Base-by-base conservation (phyloP, 2,329 filamentous ascomycete genomes). In the Sporothrix humicola region DNA sequence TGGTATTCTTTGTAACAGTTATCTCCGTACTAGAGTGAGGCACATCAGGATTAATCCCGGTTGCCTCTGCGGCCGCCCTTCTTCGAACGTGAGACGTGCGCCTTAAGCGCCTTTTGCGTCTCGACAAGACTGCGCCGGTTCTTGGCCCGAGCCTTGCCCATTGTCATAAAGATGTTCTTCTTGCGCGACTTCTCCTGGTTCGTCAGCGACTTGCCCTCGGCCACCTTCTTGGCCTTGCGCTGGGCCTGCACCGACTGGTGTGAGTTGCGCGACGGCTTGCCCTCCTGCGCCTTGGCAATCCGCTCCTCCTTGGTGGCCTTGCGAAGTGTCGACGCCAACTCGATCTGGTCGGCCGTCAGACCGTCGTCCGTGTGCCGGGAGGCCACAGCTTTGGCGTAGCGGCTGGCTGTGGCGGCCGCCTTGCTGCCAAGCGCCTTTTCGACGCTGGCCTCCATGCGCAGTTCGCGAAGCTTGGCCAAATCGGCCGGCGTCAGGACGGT, bases 121-220 rank as follows among this genome's bases (percentile, higher is more conserved):
- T 98, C 92, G 13, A 93, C 89, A 82, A 99, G 84, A 88, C 94
- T 97, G 79, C 95, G 89, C 91, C 98, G 98, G 80, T 96, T 92
- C 87, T 98, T 99, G 77, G 88, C 89, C 87, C 96, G 97, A 12
- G 96, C 96, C 86, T 99, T 98, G 74, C 95, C 93, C 74, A 99
- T 84, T 54, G 95, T 98, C 96, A 99, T 99, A 79, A 99, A 81
- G 84, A 99, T 97, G 83, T 99, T 99, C 92, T 99, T 99, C 88
- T 93, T 94, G 78, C 95, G 87, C 58, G 93, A 90, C 89, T 99
- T 99, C 86, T 99, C 96, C 85, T 93, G 93, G 84, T 99, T 99
- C 77, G 95, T 98, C 52, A 94, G 95, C 81, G 93, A 97, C 90
- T 98, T 98, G 79, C 96, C 96, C 83, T 94, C 89, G 1, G 90